These are phyloP conservation scores for Cercophora samala DNA, from an alignment of 495 filamentous ascomycete species.

Conservation along the genomic window DNA sequence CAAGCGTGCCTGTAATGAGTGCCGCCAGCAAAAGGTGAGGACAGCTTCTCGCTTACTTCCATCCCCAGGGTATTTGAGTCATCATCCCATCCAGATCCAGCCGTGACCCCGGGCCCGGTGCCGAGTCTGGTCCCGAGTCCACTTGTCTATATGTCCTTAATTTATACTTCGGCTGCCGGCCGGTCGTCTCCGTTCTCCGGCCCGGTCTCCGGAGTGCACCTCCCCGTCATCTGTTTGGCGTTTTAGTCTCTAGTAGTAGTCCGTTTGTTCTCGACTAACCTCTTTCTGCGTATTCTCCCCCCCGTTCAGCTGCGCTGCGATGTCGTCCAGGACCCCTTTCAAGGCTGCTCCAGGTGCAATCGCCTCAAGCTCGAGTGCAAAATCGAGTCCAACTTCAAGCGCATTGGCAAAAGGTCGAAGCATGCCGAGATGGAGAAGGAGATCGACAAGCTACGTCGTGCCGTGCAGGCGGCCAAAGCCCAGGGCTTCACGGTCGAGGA, in stretches of 20 bases:
- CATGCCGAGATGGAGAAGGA: slow-evolving; percentile 93
- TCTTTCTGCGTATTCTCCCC: background rate
- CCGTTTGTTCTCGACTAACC: slow-evolving; percentile 12
- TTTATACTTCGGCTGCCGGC: background rate
- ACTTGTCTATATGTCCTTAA: background rate
- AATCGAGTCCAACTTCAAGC: slow-evolving; percentile 92
- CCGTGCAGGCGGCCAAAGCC: slow-evolving; percentile 45
- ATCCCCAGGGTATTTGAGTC: slow-evolving; percentile 37
- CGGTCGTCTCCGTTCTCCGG: background rate
- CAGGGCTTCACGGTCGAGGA: slow-evolving; percentile 53
- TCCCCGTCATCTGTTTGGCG: background rate
- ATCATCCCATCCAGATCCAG: slow-evolving; percentile 3
- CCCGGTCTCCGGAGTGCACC: slow-evolving; percentile 3
- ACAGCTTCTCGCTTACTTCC: slow-evolving; percentile 7
- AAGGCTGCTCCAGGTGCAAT: slow-evolving; percentile 75
- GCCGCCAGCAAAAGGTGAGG: slow-evolving; percentile 80
- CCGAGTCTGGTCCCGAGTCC: slow-evolving; percentile 6
- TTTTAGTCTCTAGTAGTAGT: background rate
- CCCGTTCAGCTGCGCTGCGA: slow-evolving; percentile 69
- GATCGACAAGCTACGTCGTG: slow-evolving; percentile 56
- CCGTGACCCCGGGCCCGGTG: background rate
- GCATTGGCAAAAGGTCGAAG: slow-evolving; percentile 82
- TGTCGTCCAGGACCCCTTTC: slow-evolving; percentile 81
- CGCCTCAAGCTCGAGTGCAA: slow-evolving; percentile 84
- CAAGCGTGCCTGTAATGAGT: slow-evolving; percentile 92